Base-by-base conservation (phyloP, 176 grass and related monocot species). In the Pontederia paniculata region DNA sequence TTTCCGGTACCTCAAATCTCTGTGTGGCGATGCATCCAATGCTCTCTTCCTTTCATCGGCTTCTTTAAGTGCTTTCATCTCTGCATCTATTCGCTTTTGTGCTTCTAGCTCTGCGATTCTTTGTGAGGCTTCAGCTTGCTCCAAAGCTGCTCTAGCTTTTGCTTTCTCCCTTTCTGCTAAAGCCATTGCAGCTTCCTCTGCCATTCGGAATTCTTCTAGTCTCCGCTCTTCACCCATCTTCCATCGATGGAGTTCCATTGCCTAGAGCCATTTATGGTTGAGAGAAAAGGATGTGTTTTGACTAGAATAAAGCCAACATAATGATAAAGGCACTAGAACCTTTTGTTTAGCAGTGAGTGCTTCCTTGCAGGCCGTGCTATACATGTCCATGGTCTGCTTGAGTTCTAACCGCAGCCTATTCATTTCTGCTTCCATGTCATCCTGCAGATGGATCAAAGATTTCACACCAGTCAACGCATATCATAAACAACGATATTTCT, bases 351-450 rank as follows among this genome's bases (percentile, higher is more conserved):
- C 77, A 20, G 48, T 42, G 31, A 80, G 70, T 57, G 77, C 77
- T 56, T 74, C 77, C 60, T 69, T 80, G 70, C 77, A 80, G 10
- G 77, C 77, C 42, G 45, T 80, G 17, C 54, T 73, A 55, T 80
- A 80, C 77, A 80, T 74, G n/a, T 74, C 63, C 70, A 74, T 74
- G 13, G 70, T 80, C 10, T 74, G 77, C 64, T 80, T 80, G 12
- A 79, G 61, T 61, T 79, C 69, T 22, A 73, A 50, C 46, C 69
- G 50, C 25, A 79, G 61, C 54, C 76, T 73, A 49, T 48, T 67
- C 69, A 79, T 73, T 37, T 79, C 76, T 28, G 61, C 53, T 67
- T 72, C 76, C 18, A 72, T 52, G 6, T 80, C 70, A 48, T 59
- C 62, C 70, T 80, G 60, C 28, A 45, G 11, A 44, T 44, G 15